Evolutionary conservation across 768 basidiomycete species (phyloP).

Genomic region (Hysterangium stoloniferum): DNA sequence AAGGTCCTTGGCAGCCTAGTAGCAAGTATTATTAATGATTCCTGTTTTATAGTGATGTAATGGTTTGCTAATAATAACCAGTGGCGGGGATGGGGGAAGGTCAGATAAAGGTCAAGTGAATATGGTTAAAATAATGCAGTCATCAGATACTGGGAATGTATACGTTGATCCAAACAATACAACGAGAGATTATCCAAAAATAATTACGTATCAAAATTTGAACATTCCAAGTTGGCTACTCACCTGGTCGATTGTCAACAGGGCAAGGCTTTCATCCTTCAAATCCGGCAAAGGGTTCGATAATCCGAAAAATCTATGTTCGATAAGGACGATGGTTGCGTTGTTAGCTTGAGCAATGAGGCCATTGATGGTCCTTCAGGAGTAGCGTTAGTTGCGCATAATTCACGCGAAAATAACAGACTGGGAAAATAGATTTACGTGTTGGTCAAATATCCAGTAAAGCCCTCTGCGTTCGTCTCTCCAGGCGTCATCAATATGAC

Average conservation of each 20-base stretch:
- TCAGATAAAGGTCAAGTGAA: no score
- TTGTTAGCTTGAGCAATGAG: conserved; percentile 57
- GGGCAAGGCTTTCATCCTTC: conserved; percentile 43
- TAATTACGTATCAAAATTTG: no score
- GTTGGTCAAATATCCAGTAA: conserved; percentile 53
- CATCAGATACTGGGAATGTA: neutral
- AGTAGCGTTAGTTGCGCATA: neutral
- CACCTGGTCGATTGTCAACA: conserved; percentile 63
- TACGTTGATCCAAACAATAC: neutral
- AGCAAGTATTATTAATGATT: neutral
- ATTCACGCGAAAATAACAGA: neutral
- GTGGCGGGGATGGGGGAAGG: no score
- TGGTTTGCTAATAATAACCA: no score
- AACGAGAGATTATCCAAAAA: no score
- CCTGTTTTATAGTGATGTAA: neutral
- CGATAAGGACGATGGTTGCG: conserved; percentile 52
- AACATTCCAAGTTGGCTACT: no score
- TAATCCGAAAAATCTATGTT: conserved; percentile 71
- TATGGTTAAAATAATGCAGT: neutral
- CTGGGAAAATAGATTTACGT: neutral
- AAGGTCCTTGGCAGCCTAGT: conserved; percentile 37
- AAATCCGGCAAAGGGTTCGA: conserved; percentile 64
- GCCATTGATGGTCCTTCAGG: conserved; percentile 44
- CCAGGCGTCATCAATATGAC: conserved; percentile 63
- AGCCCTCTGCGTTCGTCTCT: conserved; percentile 46